These are phyloP conservation scores for Trichoderma afroharzianum DNA, from an alignment of 2,329 filamentous ascomycete genomes.

Conservation along the genomic window DNA sequence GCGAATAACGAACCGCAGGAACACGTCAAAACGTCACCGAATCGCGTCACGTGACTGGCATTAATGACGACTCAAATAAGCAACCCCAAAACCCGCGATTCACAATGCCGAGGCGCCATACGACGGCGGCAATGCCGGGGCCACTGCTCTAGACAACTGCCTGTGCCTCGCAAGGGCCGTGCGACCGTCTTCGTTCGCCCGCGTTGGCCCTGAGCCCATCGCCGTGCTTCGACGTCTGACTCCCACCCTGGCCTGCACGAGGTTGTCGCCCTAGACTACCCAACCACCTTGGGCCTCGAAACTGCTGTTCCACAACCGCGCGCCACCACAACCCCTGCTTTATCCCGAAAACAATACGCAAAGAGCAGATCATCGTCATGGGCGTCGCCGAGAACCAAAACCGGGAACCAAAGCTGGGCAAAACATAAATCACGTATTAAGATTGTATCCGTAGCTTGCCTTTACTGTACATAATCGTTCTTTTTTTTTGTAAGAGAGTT, in stretches of 20 bases:
- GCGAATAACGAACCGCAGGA: slow-evolving; percentile 31
- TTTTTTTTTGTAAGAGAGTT: slow-evolving; percentile 20
- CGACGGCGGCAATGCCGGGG: not conserved
- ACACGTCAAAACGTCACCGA: slow-evolving; percentile 36
- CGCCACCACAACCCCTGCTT: slow-evolving; percentile 31
- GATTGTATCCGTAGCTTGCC: slow-evolving; percentile 29
- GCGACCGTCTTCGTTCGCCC: slow-evolving; percentile 6
- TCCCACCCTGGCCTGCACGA: not conserved
- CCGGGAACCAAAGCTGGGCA: not conserved
- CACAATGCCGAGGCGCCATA: slow-evolving; percentile 11
- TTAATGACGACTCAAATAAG: slow-evolving; percentile 15
- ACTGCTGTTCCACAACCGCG: slow-evolving; percentile 27
- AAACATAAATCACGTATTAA: slow-evolving; percentile 14
- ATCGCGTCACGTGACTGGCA: slow-evolving; percentile 32
- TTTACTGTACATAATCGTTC: slow-evolving; percentile 31
- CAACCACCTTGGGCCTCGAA: slow-evolving; percentile 25
- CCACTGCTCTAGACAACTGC: not conserved
- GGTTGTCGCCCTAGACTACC: slow-evolving; percentile 17
- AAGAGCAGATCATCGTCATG: slow-evolving; percentile 24
- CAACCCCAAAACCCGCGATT: slow-evolving; percentile 12
- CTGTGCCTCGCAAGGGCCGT: not conserved
- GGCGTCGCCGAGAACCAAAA: slow-evolving; percentile 21
- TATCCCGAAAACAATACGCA: slow-evolving; percentile 28
- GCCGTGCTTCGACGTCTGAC: not conserved
- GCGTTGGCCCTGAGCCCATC: not conserved